These are phyloP conservation scores for Talinum fruticosum DNA, from an alignment of 148 eudicot genomes.

Conservation along the genomic window DNA sequence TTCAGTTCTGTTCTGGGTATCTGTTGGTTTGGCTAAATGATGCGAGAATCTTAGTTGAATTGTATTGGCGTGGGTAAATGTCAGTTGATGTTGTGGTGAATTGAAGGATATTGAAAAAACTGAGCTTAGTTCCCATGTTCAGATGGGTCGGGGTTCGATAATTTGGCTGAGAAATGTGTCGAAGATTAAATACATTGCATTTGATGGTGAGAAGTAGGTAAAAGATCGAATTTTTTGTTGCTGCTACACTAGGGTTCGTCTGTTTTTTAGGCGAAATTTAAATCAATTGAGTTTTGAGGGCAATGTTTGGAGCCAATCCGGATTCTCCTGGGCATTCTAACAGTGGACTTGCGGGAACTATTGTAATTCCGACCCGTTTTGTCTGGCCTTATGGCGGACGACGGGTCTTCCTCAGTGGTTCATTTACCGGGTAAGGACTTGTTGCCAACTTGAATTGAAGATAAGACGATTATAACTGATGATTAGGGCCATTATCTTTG, in stretches of 20 bases:
- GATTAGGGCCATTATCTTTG: conserved; percentile 8
- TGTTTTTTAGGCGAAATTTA: background rate
- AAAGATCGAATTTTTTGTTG: background rate
- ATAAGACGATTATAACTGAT: background rate
- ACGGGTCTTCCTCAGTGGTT: conserved; percentile 44
- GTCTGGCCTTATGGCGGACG: conserved; percentile 46
- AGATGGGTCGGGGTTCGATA: conserved; percentile 25
- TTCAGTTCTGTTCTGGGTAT: conserved; percentile 1
- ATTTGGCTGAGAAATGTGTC: conserved; percentile 14
- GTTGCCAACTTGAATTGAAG: background rate
- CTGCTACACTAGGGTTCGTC: conserved; percentile 1
- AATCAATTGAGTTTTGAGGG: conserved; percentile 3
- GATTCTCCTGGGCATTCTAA: conserved; percentile 32
- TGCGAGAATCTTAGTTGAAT: conserved; percentile 13
- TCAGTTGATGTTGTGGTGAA: background rate
- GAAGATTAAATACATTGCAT: conserved; percentile 26
- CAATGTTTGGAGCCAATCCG: conserved; percentile 42
- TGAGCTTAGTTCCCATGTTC: background rate
- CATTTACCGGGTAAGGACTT: conserved; percentile 41
- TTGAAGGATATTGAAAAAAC: background rate
- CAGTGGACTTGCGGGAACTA: conserved; percentile 25
- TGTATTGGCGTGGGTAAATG: background rate
- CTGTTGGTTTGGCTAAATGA: background rate
- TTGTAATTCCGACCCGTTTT: conserved; percentile 28
- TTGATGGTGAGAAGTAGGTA: conserved; percentile 12